Conservation (phyloP, 345 rosid species). For the Murraya koenigii region DNA sequence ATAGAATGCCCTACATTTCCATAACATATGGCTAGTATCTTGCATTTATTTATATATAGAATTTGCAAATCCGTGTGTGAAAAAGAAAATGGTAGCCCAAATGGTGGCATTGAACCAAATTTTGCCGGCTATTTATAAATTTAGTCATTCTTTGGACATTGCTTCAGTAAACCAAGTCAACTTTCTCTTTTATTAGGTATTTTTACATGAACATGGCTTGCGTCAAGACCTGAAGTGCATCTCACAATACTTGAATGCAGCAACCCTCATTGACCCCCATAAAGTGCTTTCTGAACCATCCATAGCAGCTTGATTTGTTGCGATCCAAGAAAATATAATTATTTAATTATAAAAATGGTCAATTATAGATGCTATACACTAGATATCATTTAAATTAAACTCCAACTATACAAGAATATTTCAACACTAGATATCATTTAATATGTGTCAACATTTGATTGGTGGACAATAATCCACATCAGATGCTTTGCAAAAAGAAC, state of each 20-base stretch:
- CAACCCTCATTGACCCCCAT: background rate
- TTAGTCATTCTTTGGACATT: background rate
- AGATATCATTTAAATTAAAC: no score
- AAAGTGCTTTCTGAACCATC: background rate
- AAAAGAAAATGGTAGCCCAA: background rate
- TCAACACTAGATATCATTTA: no score
- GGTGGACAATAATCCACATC: no score
- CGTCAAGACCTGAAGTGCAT: background rate
- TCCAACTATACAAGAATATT: no score
- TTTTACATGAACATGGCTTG: background rate
- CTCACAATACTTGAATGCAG: slow-evolving; percentile 14
- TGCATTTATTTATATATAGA: background rate
- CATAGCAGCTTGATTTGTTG: background rate
- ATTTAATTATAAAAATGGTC: background rate
- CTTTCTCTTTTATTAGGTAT: slow-evolving; percentile 2
- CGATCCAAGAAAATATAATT: slow-evolving; percentile 9
- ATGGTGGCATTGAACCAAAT: slow-evolving; percentile 20
- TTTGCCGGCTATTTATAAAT: background rate
- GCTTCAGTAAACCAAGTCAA: background rate
- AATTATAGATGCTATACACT: no score
- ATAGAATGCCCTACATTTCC: background rate
- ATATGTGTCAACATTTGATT: no score
- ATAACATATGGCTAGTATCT: background rate
- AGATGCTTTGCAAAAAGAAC: no score
- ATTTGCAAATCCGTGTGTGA: background rate